A percentile compares a stretch with the other conserved stretches of the same genome.
Evolutionary conservation across 2,329 filamentous ascomycete genomes (phyloP).

Genomic region (Fusarium cicatricum): DNA sequence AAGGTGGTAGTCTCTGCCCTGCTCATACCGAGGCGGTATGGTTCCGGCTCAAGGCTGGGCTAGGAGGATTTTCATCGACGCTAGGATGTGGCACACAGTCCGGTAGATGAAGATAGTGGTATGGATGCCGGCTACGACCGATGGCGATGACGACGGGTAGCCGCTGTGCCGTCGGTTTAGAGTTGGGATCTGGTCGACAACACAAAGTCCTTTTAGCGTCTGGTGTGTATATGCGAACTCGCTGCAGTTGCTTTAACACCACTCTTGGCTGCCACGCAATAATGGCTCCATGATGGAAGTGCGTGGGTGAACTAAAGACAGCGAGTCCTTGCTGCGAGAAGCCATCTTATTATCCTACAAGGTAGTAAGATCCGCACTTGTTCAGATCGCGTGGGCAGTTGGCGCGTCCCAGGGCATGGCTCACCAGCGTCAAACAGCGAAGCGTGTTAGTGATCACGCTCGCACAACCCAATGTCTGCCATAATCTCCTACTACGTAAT

Average conservation of each 20-base stretch:
- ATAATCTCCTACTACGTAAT: too few relatives aligned
- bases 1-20: not conserved
- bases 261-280: not conserved
- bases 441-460: not conserved
- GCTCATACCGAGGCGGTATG: not conserved
- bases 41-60: not conserved
- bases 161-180: not conserved
- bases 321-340: too few relatives aligned
- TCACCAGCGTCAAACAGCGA: not conserved
- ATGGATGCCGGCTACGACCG: not conserved
- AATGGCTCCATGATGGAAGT: not conserved
- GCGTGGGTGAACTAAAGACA: too few relatives aligned
- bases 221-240: not conserved
- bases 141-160: not conserved
- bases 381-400: not conserved
- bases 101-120: not conserved
- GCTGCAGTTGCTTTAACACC: not conserved
- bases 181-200: too few relatives aligned
- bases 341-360: too few relatives aligned
- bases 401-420: not conserved
- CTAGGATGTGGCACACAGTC: not conserved
- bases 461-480: too few relatives aligned
- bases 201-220: too few relatives aligned
- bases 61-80: not conserved
- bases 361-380: too few relatives aligned